Base-by-base conservation (phyloP, 306 rosid species). In the Dalbergia oliveri region DNA sequence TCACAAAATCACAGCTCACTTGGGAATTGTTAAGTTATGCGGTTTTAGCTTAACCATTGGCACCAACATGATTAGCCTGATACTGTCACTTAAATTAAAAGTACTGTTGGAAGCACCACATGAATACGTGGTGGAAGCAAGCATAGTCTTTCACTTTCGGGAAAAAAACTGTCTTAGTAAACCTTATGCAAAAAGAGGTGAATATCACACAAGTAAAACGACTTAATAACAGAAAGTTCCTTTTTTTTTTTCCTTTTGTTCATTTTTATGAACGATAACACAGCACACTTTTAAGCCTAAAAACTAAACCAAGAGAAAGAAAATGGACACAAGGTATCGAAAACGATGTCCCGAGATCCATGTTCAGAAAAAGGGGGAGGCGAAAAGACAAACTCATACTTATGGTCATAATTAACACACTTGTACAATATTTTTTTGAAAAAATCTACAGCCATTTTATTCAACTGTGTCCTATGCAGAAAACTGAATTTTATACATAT, bases 401-500 rank as follows among this genome's bases (percentile, higher is more conserved):
- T 81, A 47, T 61, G 66, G 64, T 47, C 70, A 39, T 21, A 72
- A 63, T 65, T 69, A 84, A 73, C 73, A 78, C 47, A 49, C 81
- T 47, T 61, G 19, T 50, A 76, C 79, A 86, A 76, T 63, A 61
- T 26, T 1, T 26, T 26, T 26, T 26, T 26, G 0, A 53, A 15
- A 0, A 2, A 16, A 77, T 85, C 81, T 82, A 84, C 88, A 74
- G 41, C 41, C 87, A 78, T 73, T 1, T 80, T 72, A 84, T 90
- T 66, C 71, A 67, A 79, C 71, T 82, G 67, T 76, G 74, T 50
- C 83, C 88, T 45, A 51, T 65, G 85, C 77, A 75, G 83, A 81
- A 82, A 82, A 51, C 84, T 54, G 62, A 79, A 78, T 14, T 88
- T 84, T 84, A 84, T 84, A 83, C 85, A 83, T 73, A 67, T 74